A percentile compares a stretch with the other conserved stretches of the same genome.
These are phyloP conservation scores for Apiospora koreana DNA, from an alignment of 2,329 filamentous ascomycete genomes.

Conservation along the genomic window DNA sequence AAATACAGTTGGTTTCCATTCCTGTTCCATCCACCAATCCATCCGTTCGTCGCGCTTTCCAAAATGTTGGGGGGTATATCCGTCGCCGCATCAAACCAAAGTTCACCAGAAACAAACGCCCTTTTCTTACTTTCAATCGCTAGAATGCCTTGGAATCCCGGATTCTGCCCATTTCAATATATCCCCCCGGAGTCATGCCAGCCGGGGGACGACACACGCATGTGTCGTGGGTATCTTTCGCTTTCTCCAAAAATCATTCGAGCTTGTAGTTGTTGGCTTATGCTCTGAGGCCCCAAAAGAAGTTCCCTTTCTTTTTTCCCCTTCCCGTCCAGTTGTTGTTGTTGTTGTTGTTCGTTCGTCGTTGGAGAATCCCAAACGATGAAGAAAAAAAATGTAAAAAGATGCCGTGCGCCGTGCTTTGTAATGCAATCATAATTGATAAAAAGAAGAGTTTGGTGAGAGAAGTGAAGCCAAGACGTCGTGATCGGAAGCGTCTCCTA, in stretches of 20 bases:
- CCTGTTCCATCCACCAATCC: no score
- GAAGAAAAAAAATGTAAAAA: background rate
- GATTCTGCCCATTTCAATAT: conserved; percentile 16
- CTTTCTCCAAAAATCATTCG: conserved; percentile 18
- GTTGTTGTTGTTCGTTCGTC: background rate
- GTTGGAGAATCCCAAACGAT: background rate
- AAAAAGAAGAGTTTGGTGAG: background rate
- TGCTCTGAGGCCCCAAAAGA: conserved; percentile 36
- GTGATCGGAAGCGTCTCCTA: background rate
- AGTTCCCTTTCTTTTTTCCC: background rate
- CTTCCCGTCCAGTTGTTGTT: conserved; percentile 10
- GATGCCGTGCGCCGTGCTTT: conserved; percentile 15
- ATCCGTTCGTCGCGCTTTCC: background rate
- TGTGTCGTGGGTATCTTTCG: conserved; percentile 18
- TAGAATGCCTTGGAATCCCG: background rate
- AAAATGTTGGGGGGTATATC: conserved; percentile 36
- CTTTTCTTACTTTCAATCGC: conserved; percentile 10
- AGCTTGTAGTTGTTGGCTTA: conserved; percentile 18
- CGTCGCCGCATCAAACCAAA: conserved; percentile 22
- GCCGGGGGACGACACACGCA: conserved; percentile 21
- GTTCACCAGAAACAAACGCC: conserved; percentile 50
- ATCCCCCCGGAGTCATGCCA: conserved; percentile 29
- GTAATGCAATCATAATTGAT: background rate
- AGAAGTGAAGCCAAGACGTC: background rate
- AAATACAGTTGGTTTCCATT: background rate